phyloP scores from a whole-genome alignment of 2,329 filamentous ascomycete species.

The Dendryphion nanum region DNA sequence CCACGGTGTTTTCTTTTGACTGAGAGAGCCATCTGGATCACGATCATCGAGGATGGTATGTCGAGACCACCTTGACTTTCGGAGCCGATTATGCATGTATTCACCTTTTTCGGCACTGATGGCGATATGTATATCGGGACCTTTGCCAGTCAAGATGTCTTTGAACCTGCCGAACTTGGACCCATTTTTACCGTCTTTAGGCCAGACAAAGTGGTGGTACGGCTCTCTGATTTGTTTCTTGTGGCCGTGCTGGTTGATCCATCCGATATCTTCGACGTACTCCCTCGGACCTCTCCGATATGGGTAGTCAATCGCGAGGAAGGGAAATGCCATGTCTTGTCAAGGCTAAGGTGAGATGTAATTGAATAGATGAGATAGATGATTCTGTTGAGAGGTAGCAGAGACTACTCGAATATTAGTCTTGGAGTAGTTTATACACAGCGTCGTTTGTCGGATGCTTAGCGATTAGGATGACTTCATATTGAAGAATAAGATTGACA shows the following conservation, averaged over 20 bases:
- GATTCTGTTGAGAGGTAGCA: too few relatives aligned
- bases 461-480: too few relatives aligned
- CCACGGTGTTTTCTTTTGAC: constrained; percentile 5
- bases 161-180: constrained; percentile 41
- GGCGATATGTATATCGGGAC: constrained; percentile 48
- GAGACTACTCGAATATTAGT: too few relatives aligned
- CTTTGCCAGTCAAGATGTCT: constrained; percentile 42
- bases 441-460: too few relatives aligned
- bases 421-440: too few relatives aligned
- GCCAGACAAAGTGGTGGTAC: constrained; percentile 45
- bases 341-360: too few relatives aligned
- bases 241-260: constrained; percentile 28
- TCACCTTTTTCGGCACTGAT: constrained; percentile 38
- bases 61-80: constrained; percentile 35
- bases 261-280: constrained; percentile 18
- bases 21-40: constrained; percentile 11
- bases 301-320: constrained; percentile 5
- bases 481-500: too few relatives aligned
- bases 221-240: constrained; percentile 25
- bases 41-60: constrained; percentile 30
- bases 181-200: constrained; percentile 42
- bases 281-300: constrained; percentile 17
- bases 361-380: too few relatives aligned
- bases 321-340: neutral
- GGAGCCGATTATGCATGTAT: constrained; percentile 38